Conservation (phyloP, 1,139 yeast genomes). For the Keqinozyma sinolaborantium region DNA sequence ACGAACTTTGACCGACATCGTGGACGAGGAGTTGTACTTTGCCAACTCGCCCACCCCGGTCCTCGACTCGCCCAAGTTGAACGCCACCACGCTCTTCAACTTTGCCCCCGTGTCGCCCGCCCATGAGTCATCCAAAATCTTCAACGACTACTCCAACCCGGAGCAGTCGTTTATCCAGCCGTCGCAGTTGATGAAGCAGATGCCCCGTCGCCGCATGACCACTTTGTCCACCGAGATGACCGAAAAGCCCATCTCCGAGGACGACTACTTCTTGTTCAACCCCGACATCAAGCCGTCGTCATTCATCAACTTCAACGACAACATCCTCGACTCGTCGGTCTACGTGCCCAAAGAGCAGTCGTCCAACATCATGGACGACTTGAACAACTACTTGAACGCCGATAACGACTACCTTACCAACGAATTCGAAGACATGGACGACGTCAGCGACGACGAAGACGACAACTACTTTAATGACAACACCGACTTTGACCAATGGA, state of each 20-base stretch:
- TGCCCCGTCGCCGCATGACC: constrained; percentile 30
- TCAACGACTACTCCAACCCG: constrained; percentile 38
- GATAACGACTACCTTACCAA: constrained; percentile 4
- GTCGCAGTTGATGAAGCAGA: constrained; percentile 7
- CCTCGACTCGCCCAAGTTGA: constrained; percentile 9
- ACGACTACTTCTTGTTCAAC: constrained; percentile 37
- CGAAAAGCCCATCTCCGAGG: constrained; percentile 22
- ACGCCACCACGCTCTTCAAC: constrained; percentile 2
- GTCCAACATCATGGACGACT: constrained; percentile 19
- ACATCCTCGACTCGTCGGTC: constrained; percentile 24
- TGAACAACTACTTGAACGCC: constrained; percentile 20
- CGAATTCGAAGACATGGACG: constrained; percentile 6
- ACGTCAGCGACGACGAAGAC: constrained; percentile 5
- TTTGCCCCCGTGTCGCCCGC: constrained; percentile 1
- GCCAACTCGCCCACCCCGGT: constrained; percentile 22
- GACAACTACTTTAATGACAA: constrained; percentile 5
- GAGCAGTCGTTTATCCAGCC: constrained; percentile 27
- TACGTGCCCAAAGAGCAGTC: constrained; percentile 21
- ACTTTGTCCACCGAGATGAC: constrained; percentile 22
- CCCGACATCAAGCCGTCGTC: constrained; percentile 45
- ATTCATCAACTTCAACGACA: constrained; percentile 23
- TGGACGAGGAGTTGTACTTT: constrained; percentile 63
- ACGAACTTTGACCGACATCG: constrained; percentile 54
- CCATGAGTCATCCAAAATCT: constrained; percentile 13
- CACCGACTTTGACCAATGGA: neutral